Percentiles rank a stretch among this genome's conserved stretches.
Evolutionary conservation across 768 basidiomycete genomes (phyloP).

Genomic region (Boletus pseudopeckii): DNA sequence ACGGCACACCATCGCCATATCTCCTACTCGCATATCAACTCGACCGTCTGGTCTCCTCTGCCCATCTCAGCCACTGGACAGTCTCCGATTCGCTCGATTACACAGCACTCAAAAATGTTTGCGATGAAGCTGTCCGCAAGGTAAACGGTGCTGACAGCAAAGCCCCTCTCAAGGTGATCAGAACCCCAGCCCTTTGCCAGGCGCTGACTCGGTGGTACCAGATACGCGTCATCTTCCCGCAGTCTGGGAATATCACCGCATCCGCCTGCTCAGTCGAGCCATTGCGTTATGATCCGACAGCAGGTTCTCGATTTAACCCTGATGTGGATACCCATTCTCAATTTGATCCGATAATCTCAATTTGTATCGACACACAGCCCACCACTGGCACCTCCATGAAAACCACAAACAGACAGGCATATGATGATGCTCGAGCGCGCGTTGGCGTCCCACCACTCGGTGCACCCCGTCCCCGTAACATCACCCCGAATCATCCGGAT

Average conservation of each 20-base stretch:
- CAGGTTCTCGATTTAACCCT: constrained; percentile 36
- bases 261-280: constrained; percentile 31
- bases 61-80: constrained; percentile 50
- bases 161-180: constrained; percentile 25
- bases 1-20: constrained; percentile 52
- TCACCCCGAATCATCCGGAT: constrained; percentile 18
- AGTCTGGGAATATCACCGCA: constrained; percentile 38
- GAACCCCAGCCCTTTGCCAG: background rate
- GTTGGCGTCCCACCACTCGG: constrained; percentile 40
- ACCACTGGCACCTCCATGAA: constrained; percentile 61
- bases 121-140: constrained; percentile 41
- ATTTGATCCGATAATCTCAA: constrained; percentile 37
- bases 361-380: constrained; percentile 54
- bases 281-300: constrained; percentile 40
- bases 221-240: constrained; percentile 51
- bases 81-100: constrained; percentile 36
- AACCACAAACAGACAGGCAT: constrained; percentile 60
- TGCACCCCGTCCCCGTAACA: background rate
- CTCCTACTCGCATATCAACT: constrained; percentile 60
- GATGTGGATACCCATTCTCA: constrained; percentile 22
- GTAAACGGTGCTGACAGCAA: constrained; percentile 8
- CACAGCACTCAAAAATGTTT: constrained; percentile 39
- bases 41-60: constrained; percentile 55
- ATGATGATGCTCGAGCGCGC: constrained; percentile 62
- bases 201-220: constrained; percentile 21